Evolutionary conservation across 768 basidiomycete genomes (phyloP), one percentile per base, ranked within the genome.

Genomic region (Amanita polypyramis): DNA sequence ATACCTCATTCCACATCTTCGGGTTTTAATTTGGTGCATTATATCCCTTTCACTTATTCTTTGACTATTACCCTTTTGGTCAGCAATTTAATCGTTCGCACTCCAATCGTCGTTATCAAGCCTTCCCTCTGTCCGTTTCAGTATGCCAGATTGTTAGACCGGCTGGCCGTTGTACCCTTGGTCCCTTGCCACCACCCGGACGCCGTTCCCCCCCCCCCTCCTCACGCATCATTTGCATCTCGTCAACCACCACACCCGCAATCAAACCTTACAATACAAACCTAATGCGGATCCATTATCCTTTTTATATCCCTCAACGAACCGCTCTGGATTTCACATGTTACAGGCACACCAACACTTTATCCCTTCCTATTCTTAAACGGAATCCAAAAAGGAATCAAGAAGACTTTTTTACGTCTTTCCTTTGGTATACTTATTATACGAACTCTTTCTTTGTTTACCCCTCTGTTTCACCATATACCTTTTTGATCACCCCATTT

Each of bases 321-420:
- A 15, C 21, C 43, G n/a, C 32, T 20, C 34, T 44, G 43, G 30
- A 44, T 34, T 44, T 44, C 34, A 25, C n/a, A 36, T 20, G 14
- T 19, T 27, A 25, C 45, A 37, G 35, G 35, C 46, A 36, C 25
- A 35, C 37, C 36, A 11, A 37, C 37, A 14, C 37, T 20, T 36
- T 25, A 30, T 5, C 33, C 37, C 10, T 44, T 47, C 41, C 23
- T 36, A 39, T 43, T 39, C 44, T 52, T 50, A 40, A 49, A 34
- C 19, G 51, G 50, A 34, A 37, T 50, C 25, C 47, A 35, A 40
- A 27, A 54, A 50, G 30, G 53, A 52, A 20, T 35, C 50, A 41
- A 50, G 25, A 27, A 27, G 49, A 4, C 44, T 41, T 6, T n/a
- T 39, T 47, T 37, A 45, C 37, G 20, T 29, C 49, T 40, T 47